Conservation (phyloP, 2,329 filamentous ascomycete genomes). For the Colletotrichum chrysophilum region DNA sequence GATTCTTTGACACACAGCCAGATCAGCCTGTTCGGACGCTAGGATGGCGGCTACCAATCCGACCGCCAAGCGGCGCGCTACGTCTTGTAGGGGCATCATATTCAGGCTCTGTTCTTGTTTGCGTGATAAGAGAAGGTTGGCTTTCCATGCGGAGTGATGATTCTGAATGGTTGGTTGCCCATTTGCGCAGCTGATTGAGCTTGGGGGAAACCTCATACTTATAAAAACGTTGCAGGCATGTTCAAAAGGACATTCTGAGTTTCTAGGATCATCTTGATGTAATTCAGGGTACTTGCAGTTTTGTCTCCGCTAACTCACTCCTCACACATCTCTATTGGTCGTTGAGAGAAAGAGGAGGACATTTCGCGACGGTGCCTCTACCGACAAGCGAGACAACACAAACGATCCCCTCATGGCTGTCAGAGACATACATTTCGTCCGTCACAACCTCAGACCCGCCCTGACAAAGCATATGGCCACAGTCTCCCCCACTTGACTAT, state of each 20-base stretch:
- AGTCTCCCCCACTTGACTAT: rapidly evolving
- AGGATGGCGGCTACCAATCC: too few relatives aligned
- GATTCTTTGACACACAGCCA: too few relatives aligned
- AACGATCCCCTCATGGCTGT: rapidly evolving
- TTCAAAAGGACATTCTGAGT: rapidly evolving
- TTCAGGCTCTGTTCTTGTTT: too few relatives aligned
- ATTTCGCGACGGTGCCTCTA: too few relatives aligned
- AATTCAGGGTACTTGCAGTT: rapidly evolving
- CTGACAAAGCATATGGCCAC: neutral
- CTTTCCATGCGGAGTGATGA: too few relatives aligned
- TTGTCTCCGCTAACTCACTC: neutral
- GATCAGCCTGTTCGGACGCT: too few relatives aligned
- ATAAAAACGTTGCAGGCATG: neutral
- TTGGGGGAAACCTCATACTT: rapidly evolving
- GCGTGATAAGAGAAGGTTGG: too few relatives aligned
- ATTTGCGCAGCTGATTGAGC: neutral
- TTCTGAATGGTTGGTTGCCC: neutral
- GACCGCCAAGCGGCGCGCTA: too few relatives aligned
- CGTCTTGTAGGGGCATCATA: too few relatives aligned
- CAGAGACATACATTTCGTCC: neutral
- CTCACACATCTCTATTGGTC: neutral
- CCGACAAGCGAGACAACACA: neutral
- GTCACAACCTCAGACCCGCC: neutral
- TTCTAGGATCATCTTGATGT: neutral
- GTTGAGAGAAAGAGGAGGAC: neutral